Conservation (phyloP, 2,329 filamentous ascomycete species). For the Penicillium sp. region DNA sequence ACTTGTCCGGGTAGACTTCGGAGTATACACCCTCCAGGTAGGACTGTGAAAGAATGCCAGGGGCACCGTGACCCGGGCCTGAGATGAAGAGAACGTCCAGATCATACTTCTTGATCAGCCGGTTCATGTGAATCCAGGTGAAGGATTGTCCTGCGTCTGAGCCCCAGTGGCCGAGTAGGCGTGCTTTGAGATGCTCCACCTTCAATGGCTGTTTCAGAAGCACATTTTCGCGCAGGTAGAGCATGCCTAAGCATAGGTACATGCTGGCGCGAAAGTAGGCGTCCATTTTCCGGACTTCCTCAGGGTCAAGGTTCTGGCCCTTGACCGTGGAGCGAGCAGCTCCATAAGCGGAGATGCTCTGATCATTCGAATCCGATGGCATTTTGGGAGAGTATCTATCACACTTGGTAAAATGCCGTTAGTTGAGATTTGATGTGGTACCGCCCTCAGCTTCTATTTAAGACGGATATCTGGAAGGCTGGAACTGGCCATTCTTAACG, state of each 20-base stretch:
- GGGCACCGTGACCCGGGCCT: constrained; percentile 69
- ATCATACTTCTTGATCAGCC: constrained; percentile 70
- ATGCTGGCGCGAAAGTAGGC: constrained; percentile 66
- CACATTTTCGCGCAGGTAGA: constrained; percentile 66
- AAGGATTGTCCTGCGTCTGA: constrained; percentile 73
- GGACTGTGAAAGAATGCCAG: constrained; percentile 64
- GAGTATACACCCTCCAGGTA: constrained; percentile 71
- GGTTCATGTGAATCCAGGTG: constrained; percentile 74
- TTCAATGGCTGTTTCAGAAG: constrained; percentile 61
- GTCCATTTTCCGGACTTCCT: constrained; percentile 60
- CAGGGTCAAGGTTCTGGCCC: constrained; percentile 54
- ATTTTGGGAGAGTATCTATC: no score
- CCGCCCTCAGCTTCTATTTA: no score
- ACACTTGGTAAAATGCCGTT: no score
- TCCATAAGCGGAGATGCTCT: constrained; percentile 58
- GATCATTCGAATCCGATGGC: no score
- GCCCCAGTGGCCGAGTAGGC: constrained; percentile 69
- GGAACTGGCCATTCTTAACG: no score
- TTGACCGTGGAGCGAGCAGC: constrained; percentile 56
- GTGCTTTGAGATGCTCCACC: constrained; percentile 62
- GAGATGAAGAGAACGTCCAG: constrained; percentile 64
- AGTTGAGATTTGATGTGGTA: no score
- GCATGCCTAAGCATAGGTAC: constrained; percentile 70
- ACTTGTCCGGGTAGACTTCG: constrained; percentile 67
- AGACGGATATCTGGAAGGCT: no score